Evolutionary conservation across 2,329 filamentous ascomycete species (phyloP).

Genomic region (Penicillium concentricum): DNA sequence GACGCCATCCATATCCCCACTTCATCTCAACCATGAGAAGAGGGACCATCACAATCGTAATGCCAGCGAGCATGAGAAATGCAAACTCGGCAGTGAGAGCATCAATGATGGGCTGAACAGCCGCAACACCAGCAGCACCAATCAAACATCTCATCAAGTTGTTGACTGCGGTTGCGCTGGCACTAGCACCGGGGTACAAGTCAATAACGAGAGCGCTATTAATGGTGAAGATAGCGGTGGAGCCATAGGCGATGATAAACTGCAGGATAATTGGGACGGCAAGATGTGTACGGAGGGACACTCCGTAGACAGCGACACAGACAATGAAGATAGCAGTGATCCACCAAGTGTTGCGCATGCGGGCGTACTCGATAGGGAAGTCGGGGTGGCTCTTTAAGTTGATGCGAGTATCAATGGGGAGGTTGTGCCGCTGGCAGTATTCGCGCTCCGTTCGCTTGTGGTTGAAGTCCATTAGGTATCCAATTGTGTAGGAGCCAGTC

Average conservation of each 20-base stretch:
- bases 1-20: constrained; percentile 30
- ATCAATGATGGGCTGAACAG: constrained; percentile 34
- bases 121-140: constrained; percentile 36
- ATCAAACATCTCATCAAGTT: constrained; percentile 40
- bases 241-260: constrained; percentile 38
- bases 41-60: constrained; percentile 25
- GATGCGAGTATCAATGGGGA: constrained; percentile 29
- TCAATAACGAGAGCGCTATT: constrained; percentile 42
- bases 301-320: constrained; percentile 35
- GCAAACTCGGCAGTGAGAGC: constrained; percentile 29
- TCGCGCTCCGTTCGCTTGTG: constrained; percentile 35
- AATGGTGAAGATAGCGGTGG: constrained; percentile 37
- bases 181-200: constrained; percentile 32
- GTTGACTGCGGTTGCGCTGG: constrained; percentile 39
- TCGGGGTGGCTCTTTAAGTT: constrained; percentile 35
- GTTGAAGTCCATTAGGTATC: constrained; percentile 45
- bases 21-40: constrained; percentile 27
- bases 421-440: constrained; percentile 32
- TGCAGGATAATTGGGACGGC: constrained; percentile 40
- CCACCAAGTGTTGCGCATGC: constrained; percentile 43
- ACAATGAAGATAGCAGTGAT: constrained; percentile 40
- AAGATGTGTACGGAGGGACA: constrained; percentile 27
- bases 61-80: constrained; percentile 30
- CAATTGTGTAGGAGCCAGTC: constrained; percentile 42
- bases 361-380: constrained; percentile 44